Evolutionary conservation across 2,329 filamentous ascomycete species (phyloP).

Genomic region (Dothideomycetidae sp.): DNA sequence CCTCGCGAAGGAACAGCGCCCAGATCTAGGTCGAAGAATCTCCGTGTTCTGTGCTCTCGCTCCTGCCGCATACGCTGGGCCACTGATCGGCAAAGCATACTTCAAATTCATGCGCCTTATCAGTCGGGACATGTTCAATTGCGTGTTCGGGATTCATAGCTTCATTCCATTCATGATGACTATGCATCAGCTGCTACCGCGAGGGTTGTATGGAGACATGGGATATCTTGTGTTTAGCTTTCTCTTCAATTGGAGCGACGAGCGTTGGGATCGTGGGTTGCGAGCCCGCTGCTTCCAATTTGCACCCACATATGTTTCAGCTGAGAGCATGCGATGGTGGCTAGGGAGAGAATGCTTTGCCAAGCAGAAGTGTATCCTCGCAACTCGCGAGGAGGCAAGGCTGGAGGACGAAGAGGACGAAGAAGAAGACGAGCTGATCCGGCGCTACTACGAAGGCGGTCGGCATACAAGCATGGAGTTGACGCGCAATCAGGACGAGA

Average conservation of each 20-base stretch:
- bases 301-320: slow-evolving; percentile 75
- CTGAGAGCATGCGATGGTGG: slow-evolving; percentile 94
- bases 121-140: slow-evolving; percentile 57
- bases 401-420: slow-evolving; percentile 43
- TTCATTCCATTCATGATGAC: slow-evolving; percentile 92
- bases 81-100: slow-evolving; percentile 71
- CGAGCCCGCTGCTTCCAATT: slow-evolving; percentile 82
- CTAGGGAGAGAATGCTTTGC: slow-evolving; percentile 75
- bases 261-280: slow-evolving; percentile 67
- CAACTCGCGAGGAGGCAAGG: slow-evolving; percentile 56
- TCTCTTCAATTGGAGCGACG: slow-evolving; percentile 77
- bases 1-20: slow-evolving; percentile 76
- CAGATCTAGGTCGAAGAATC: slow-evolving; percentile 66
- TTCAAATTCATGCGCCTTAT: slow-evolving; percentile 85
- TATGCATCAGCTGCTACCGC: slow-evolving; percentile 54
- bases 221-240: slow-evolving; percentile 85
- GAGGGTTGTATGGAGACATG: slow-evolving; percentile 59
- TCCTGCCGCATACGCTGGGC: slow-evolving; percentile 79
- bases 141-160: slow-evolving; percentile 80
- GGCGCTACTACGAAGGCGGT: slow-evolving; percentile 20
- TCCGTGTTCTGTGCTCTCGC: slow-evolving; percentile 85
- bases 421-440: slow-evolving; percentile 26
- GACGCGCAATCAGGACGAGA: slow-evolving; percentile 2
- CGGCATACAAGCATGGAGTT: slow-evolving; percentile 9
- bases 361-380: slow-evolving; percentile 71